Evolutionary conservation across 2,329 filamentous ascomycete genomes (phyloP).

Genomic region (Nothomitra cinnamomea): DNA sequence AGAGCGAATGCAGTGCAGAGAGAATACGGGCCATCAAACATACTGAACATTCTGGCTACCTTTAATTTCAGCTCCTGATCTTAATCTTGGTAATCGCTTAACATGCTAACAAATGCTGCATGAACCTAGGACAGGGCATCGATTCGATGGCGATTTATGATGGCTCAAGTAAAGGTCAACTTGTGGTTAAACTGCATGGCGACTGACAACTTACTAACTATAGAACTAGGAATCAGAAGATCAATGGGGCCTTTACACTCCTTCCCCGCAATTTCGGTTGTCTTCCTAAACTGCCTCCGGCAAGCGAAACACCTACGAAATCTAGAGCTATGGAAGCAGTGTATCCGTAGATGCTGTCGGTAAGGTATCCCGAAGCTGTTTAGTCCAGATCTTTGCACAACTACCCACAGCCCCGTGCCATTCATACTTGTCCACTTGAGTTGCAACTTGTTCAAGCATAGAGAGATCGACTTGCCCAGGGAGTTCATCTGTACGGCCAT

Average conservation of each 20-base stretch:
- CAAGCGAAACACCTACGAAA: background rate
- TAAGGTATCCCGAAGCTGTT: slow-evolving; percentile 9
- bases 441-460: slow-evolving; percentile 27
- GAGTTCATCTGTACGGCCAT: slow-evolving; percentile 25
- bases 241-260: background rate
- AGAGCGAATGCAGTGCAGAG: too few species aligned
- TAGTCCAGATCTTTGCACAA: slow-evolving; percentile 27
- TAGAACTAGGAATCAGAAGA: background rate
- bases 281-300: background rate
- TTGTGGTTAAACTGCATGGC: too few species aligned
- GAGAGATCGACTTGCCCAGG: slow-evolving; percentile 23
- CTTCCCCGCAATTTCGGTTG: background rate
- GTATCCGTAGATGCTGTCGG: background rate
- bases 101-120: too few species aligned
- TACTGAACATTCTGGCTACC: too few species aligned
- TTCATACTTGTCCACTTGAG: slow-evolving; percentile 27
- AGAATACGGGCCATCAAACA: too few species aligned
- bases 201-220: background rate
- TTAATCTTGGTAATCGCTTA: too few species aligned
- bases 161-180: too few species aligned
- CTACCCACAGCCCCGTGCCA: slow-evolving; percentile 27
- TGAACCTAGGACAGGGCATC: too few species aligned
- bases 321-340: background rate
- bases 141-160: too few species aligned
- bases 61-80: too few species aligned